A percentile compares a stretch with the other conserved stretches of the same genome.
Conservation (phyloP, 2,329 filamentous ascomycete genomes). For the Gaeumannomyces sp. region DNA sequence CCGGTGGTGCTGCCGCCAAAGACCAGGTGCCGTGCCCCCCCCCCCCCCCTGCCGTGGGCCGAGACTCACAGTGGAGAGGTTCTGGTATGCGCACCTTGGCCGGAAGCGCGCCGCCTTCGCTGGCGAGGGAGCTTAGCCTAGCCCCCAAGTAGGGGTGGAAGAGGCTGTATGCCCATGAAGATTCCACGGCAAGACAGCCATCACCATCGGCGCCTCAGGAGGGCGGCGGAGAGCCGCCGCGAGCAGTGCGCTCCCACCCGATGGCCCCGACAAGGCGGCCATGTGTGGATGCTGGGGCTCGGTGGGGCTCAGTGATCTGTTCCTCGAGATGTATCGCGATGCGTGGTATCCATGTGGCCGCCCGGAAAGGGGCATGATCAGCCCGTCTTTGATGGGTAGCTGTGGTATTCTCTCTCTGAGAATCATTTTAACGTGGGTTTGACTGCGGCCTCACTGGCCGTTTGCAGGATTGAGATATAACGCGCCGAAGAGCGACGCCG, state of each 20-base stretch:
- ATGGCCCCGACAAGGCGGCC: constrained; percentile 41
- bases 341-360: constrained; percentile 51
- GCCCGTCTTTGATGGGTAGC: constrained; percentile 44
- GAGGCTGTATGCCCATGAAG: constrained; percentile 39
- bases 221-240: neutral
- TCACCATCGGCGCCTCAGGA: neutral
- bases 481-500: no score
- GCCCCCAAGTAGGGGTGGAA: constrained; percentile 49
- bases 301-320: constrained; percentile 58
- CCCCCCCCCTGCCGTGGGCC: neutral
- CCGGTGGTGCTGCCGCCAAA: no score
- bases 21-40: no score
- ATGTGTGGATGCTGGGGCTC: constrained; percentile 63
- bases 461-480: no score
- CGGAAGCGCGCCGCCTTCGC: constrained; percentile 50
- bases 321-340: constrained; percentile 64
- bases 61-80: constrained; percentile 37
- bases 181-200: neutral
- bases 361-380: constrained; percentile 43
- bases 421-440: constrained; percentile 52
- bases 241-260: neutral
- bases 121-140: constrained; percentile 47
- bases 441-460: no score
- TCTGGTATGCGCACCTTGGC: constrained; percentile 45
- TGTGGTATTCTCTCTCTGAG: constrained; percentile 61